These are phyloP conservation scores for Trametes sanguinea DNA, from an alignment of 768 basidiomycete genomes.

Conservation along the genomic window DNA sequence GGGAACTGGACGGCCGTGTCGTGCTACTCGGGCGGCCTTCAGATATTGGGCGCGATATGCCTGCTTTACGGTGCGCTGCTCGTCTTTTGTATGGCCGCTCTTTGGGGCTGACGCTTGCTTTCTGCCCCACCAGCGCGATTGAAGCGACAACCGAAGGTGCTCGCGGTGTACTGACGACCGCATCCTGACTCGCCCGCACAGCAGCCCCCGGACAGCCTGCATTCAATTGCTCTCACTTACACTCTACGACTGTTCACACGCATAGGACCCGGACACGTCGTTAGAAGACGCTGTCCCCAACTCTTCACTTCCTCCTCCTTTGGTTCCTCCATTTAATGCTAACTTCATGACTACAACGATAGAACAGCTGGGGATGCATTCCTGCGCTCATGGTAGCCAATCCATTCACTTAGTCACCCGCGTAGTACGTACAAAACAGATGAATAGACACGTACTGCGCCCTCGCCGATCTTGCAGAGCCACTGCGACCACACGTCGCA, in stretches of 20 bases:
- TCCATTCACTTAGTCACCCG: no score
- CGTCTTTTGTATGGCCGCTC: not conserved
- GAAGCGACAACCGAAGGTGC: constrained; percentile 23
- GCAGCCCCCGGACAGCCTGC: not conserved
- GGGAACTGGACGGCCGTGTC: constrained; percentile 27
- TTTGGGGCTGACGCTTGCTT: not conserved
- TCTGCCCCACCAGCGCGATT: constrained; percentile 18
- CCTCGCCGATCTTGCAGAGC: no score
- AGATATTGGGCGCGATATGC: constrained; percentile 22
- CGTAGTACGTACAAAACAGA: no score
- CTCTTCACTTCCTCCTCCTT: no score
- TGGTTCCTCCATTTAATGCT: no score
- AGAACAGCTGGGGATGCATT: no score
- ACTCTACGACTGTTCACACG: not conserved
- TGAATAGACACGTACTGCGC: no score
- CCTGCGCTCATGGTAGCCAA: no score
- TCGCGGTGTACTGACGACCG: constrained; percentile 11
- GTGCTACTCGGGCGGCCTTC: constrained; percentile 27
- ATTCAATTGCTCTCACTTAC: not conserved
- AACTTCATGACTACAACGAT: no score
- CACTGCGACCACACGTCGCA: no score
- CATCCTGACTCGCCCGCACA: not conserved
- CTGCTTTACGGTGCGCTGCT: constrained; percentile 25
- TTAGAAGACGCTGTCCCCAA: no score
- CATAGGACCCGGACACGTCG: no score